Evolutionary conservation across 2,329 filamentous ascomycete genomes (phyloP).

Genomic region (Pleurostoma richardsiae): DNA sequence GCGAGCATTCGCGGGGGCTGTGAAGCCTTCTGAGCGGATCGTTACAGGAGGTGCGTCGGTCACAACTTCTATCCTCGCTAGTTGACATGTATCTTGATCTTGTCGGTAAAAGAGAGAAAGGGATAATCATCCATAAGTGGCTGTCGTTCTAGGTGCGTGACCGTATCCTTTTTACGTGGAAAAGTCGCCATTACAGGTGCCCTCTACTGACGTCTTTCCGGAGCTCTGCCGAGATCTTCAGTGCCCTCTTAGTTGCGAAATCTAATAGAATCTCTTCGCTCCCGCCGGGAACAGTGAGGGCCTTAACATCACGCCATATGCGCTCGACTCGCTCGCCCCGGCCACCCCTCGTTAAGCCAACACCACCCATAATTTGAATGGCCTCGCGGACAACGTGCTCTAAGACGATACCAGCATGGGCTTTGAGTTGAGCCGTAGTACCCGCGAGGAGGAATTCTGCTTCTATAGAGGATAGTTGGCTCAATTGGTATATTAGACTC

Average conservation of each 20-base stretch:
- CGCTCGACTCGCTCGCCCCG: conserved; percentile 11
- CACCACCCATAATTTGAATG: conserved; percentile 10
- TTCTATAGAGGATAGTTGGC: conserved; percentile 5
- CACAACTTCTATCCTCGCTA: too few relatives aligned
- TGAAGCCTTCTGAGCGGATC: too few relatives aligned
- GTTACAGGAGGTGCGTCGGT: too few relatives aligned
- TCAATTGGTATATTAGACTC: conserved; percentile 39
- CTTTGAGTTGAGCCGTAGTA: conserved; percentile 11
- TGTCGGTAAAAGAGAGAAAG: too few relatives aligned
- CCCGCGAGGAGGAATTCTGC: conserved; percentile 19
- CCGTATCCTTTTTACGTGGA: too few relatives aligned
- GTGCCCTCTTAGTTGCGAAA: conserved; percentile 7
- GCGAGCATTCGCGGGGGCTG: too few relatives aligned
- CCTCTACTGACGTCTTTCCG: too few relatives aligned
- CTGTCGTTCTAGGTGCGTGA: too few relatives aligned
- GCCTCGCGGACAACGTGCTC: conserved; percentile 10
- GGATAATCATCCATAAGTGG: too few relatives aligned
- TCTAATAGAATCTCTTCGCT: conserved; percentile 12
- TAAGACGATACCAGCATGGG: conserved; percentile 9
- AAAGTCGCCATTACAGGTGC: too few relatives aligned
- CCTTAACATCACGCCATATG: conserved; percentile 11
- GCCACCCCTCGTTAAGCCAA: conserved; percentile 10
- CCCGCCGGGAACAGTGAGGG: conserved; percentile 10
- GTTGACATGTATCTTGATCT: too few relatives aligned
- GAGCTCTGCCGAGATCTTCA: neutral